Conservation (phyloP, 345 rosid species). For the Gossypium bickii region DNA sequence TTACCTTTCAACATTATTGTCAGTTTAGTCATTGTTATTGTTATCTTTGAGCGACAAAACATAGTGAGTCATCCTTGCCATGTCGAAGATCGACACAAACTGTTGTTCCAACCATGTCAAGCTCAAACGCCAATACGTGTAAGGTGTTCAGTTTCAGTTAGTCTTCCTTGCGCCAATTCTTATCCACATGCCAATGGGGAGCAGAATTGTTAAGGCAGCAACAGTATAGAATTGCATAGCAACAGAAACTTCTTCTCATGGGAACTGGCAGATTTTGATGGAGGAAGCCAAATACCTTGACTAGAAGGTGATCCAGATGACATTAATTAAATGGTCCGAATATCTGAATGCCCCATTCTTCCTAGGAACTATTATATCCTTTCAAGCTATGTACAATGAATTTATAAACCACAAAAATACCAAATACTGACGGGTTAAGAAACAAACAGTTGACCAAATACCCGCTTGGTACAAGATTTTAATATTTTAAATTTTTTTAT, state of each 20-base stretch:
- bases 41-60: background rate
- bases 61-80: background rate
- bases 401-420: conserved; percentile 28
- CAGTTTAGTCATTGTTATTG: too few species aligned
- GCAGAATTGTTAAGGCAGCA: conserved; percentile 33
- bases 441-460: background rate
- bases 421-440: conserved; percentile 22
- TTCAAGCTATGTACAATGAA: conserved; percentile 29
- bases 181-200: conserved; percentile 24
- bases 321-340: conserved; percentile 45
- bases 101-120: conserved; percentile 22
- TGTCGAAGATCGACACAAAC: background rate
- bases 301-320: conserved; percentile 30
- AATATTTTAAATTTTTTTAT: too few species aligned
- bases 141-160: conserved; percentile 44
- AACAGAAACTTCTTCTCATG: conserved; percentile 36
- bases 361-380: conserved; percentile 25
- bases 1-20: too few species aligned
- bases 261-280: conserved; percentile 28
- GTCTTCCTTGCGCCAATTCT: conserved; percentile 44
- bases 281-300: conserved; percentile 18
- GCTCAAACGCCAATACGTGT: conserved; percentile 38
- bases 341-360: conserved; percentile 38
- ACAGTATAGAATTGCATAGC: conserved; percentile 42
- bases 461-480: too few species aligned